Evolutionary conservation across 1,284 basidiomycete species (phyloP).

Genomic region (Tylopilus sp.): DNA sequence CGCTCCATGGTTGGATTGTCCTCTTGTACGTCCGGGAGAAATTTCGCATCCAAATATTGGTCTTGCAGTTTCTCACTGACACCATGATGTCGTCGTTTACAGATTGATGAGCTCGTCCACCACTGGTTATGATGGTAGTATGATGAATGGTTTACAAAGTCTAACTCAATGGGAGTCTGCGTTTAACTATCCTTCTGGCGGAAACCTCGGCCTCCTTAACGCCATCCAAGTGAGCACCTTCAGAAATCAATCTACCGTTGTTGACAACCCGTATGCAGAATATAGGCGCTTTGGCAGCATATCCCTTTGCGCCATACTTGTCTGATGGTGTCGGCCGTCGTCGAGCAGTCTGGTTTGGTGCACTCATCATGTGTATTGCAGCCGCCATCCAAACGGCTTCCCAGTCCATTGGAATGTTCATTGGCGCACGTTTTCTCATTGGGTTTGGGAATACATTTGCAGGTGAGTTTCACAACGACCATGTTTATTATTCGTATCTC

Average conservation of each 20-base stretch:
- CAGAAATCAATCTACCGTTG: background rate
- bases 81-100: background rate
- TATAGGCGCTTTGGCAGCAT: constrained; percentile 73
- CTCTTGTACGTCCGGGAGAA: constrained; percentile 60
- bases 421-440: constrained; percentile 83
- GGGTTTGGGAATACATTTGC: constrained; percentile 86
- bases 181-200: constrained; percentile 65
- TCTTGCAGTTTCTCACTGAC: constrained; percentile 6
- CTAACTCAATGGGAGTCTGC: constrained; percentile 69
- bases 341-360: constrained; percentile 70
- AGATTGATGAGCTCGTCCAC: constrained; percentile 82
- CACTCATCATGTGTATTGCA: constrained; percentile 71
- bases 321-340: constrained; percentile 78
- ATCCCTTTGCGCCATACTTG: constrained; percentile 78
- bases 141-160: constrained; percentile 83
- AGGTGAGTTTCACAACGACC: constrained; percentile 44
- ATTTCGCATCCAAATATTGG: background rate
- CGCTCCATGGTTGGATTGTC: constrained; percentile 75
- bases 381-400: constrained; percentile 79
- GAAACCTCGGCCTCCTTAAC: constrained; percentile 76
- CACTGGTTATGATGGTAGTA: constrained; percentile 81
- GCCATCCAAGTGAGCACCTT: constrained; percentile 71
- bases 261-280: constrained; percentile 54
- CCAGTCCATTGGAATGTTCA: constrained; percentile 84
- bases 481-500: background rate